These are phyloP conservation scores for Phytophthora agathidicida DNA, from an alignment of 352 stramenopile genomes.

Conservation along the genomic window DNA sequence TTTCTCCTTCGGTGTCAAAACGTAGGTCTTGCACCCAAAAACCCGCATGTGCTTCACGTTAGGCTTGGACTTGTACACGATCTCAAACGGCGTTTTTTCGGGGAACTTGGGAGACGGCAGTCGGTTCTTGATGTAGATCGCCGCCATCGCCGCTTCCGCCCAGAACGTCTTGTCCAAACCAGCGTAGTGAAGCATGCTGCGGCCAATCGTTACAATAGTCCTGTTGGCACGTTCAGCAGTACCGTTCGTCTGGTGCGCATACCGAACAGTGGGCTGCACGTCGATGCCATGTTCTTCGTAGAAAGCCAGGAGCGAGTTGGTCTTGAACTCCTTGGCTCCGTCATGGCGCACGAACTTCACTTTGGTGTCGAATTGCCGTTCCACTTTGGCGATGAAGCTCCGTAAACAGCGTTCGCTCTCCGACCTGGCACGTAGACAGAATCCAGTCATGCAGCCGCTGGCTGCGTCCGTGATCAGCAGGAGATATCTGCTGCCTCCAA, in stretches of 20 bases:
- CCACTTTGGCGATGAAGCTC: too few relatives aligned
- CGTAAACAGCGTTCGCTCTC: too few relatives aligned
- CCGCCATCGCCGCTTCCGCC: background rate
- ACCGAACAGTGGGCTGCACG: background rate
- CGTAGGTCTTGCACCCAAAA: slow-evolving; percentile 2
- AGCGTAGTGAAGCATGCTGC: slow-evolving; percentile 15
- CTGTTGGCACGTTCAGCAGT: slow-evolving; percentile 16
- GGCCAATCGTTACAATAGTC: slow-evolving; percentile 18
- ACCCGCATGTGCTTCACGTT: slow-evolving; percentile 20
- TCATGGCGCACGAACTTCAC: too few relatives aligned
- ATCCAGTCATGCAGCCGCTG: too few relatives aligned
- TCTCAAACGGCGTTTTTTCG: slow-evolving; percentile 14
- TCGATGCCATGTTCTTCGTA: background rate
- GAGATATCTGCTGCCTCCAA: too few relatives aligned
- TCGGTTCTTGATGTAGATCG: slow-evolving; percentile 11
- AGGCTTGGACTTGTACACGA: slow-evolving; percentile 14
- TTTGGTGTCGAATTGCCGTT: too few relatives aligned
- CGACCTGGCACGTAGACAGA: too few relatives aligned
- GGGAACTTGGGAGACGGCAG: background rate
- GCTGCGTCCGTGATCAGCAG: too few relatives aligned
- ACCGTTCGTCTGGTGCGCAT: slow-evolving; percentile 14
- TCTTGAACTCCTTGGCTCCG: background rate
- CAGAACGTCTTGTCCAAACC: too few relatives aligned
- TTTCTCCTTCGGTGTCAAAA: slow-evolving; percentile 12
- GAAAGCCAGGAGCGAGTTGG: background rate